These are phyloP conservation scores for Flammula alnicola DNA, from an alignment of 1,284 basidiomycete species.

Conservation along the genomic window DNA sequence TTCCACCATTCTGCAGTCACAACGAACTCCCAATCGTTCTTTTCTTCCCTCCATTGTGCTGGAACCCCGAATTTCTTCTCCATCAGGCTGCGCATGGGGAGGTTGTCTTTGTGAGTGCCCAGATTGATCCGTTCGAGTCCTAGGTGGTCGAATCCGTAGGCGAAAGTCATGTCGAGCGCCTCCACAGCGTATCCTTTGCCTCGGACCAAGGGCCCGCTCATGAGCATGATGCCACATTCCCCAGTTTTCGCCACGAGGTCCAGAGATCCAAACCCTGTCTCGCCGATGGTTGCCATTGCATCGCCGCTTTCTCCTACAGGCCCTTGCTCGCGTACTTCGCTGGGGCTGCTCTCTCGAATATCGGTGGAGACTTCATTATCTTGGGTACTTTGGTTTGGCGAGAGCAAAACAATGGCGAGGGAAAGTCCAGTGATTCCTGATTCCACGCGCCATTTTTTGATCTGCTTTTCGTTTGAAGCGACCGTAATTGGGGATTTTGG, in stretches of 20 bases:
- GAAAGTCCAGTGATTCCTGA: slow-evolving; percentile 18
- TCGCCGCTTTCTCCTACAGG: no score
- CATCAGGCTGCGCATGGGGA: slow-evolving; percentile 18
- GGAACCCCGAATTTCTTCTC: slow-evolving; percentile 21
- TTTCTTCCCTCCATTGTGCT: slow-evolving; percentile 18
- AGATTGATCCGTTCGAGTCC: slow-evolving; percentile 19
- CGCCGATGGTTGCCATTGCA: slow-evolving; percentile 21
- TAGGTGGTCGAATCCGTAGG: slow-evolving; percentile 24
- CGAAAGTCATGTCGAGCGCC: slow-evolving; percentile 23
- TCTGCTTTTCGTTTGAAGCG: slow-evolving; percentile 19
- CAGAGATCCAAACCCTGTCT: slow-evolving; percentile 19
- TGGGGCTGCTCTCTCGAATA: slow-evolving; percentile 1
- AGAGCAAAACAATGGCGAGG: slow-evolving; percentile 18
- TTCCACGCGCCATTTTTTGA: slow-evolving; percentile 18
- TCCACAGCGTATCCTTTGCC: slow-evolving; percentile 25
- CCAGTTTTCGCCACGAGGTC: slow-evolving; percentile 17
- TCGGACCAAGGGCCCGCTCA: slow-evolving; percentile 19
- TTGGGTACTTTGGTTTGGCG: slow-evolving; percentile 5
- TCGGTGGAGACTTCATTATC: slow-evolving; percentile 4
- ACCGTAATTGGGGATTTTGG: slow-evolving; percentile 19
- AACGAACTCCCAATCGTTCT: slow-evolving; percentile 18
- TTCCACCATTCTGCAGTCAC: slow-evolving; percentile 23
- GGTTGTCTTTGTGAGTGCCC: slow-evolving; percentile 21
- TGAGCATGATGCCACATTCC: slow-evolving; percentile 26
- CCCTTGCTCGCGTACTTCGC: no score